Evolutionary conservation across 2,329 filamentous ascomycete species (phyloP), one percentile per base, ranked within the genome.

Genomic region (Alternaria sp.): DNA sequence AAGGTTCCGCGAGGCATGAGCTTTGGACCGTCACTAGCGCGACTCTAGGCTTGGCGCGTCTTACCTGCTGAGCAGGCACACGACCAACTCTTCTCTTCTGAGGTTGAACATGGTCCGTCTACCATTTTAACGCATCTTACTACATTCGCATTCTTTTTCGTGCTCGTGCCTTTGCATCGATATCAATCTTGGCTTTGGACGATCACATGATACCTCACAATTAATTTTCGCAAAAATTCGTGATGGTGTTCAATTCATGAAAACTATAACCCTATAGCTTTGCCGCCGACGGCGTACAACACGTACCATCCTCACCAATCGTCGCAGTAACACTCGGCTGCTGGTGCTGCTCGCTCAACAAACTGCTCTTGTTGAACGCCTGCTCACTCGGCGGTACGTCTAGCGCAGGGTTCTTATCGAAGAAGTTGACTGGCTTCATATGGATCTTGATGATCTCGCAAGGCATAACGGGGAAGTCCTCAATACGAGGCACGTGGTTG

Each of bases 391-490:
- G 84, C 32, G 87, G 86, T 7, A 89, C 87, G 81, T 88, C 87
- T 6, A 88, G 74, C 17, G 85, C 86, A 3, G 87, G 87, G 57
- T 89, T 89, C 77, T 82, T 84, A 32, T 83, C 79, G 65, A 88
- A 88, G 79, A 89, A 89, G 69, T 88, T 87, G 11, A 86, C 83
- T 0, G 87, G 86, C 67, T 87, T 85, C 63, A 89, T 76, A 57
- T 84, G 81, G n/a, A 88, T 82, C 71, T 85, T 86, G 59, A 88
- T 79, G 13, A 85, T 84, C 79, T 89, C 86, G 47, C 82, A 84
- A 1, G 86, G 86, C 65, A 67, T 67, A 10, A 65, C 59, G 1
- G 65, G 65, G 25, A 67, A 67, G 21, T 67, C 65, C 21, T 88
- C 86, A 15, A 85, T 82, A 36, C 85, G 76, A 0, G 84, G 83